Base-by-base conservation (phyloP, 768 basidiomycete genomes). In the Lactifluus hygrophoroides region DNA sequence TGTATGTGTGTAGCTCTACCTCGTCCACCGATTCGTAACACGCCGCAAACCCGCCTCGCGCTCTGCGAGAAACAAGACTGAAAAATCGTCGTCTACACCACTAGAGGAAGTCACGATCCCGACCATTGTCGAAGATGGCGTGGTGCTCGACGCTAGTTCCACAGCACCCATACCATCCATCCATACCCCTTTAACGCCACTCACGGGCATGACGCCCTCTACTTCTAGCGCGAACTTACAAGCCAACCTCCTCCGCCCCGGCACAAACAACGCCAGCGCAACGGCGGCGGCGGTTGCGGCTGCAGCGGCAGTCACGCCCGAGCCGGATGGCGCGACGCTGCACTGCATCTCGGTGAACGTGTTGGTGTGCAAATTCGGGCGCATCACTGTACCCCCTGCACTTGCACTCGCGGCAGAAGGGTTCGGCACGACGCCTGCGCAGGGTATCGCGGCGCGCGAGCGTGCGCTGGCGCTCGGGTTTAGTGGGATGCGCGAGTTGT, bases 331-430 rank as follows among this genome's bases (percentile, higher is more conserved):
- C 43, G 77, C 78, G 1, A 72, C 72, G 32, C 68, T 86, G 6
- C 80, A 90, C 68, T 85, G 86, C 58, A 67, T 89, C 59, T 74
- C 78, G 49, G 71, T 90, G 56, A 82, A 82, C 27, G 81, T 80
- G 53, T 56, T 80, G 23, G 87, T 85, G 66, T 88, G 82, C 77
- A 90, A 90, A 68, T 66, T 77, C 23, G 83, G 82, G 0, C 78
- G 87, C 1, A 84, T 90, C 60, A 89, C 86, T 19, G 76, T 88
- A 54, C 88, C 88, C 2, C 88, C 88, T 13, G 75, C 76, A 3
- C 57, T 90, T 60, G 78, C 79, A 11, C 69, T 88, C 34, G 84
- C 81, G 1, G 63, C 73, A 1, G 82, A 85, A 58, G 88, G 88
- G 0, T 81, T 84, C 63, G 66, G 67, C 42, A 64, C 66, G 23